A percentile compares a stretch with the other conserved stretches of the same genome.
Evolutionary conservation across 1,139 yeast genomes (phyloP).

Genomic region (Saccharomyces hybrid): DNA sequence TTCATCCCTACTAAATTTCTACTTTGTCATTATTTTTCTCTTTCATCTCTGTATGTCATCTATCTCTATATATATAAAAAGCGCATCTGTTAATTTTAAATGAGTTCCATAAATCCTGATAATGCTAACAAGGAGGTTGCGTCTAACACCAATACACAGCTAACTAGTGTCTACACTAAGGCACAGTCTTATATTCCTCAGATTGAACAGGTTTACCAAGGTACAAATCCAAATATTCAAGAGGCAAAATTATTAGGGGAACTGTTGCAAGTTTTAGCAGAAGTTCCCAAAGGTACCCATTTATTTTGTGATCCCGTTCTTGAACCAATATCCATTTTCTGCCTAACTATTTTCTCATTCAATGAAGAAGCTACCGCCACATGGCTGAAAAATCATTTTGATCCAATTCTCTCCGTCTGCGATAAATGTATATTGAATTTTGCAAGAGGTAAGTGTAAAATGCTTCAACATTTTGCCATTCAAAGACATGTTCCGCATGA

Average conservation of each 20-base stretch:
- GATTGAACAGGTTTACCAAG: constrained; percentile 27
- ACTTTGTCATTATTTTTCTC: background rate
- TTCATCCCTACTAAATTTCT: background rate
- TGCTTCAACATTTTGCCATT: constrained; percentile 46
- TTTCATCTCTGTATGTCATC: background rate
- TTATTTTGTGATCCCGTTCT: constrained; percentile 50
- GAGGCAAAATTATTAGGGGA: constrained; percentile 29
- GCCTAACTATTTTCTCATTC: constrained; percentile 54
- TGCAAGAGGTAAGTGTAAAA: constrained; percentile 44
- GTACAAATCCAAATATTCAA: constrained; percentile 19
- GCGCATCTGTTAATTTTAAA: background rate
- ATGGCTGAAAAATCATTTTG: constrained; percentile 39
- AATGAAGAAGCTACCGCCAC: constrained; percentile 40
- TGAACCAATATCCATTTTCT: constrained; percentile 44
- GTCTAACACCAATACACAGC: background rate
- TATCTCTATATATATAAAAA: background rate
- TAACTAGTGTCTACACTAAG: constrained; percentile 8
- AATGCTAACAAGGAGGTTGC: background rate
- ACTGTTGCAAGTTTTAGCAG: constrained; percentile 22
- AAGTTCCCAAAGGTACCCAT: constrained; percentile 34
- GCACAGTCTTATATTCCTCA: constrained; percentile 18
- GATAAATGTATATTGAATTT: constrained; percentile 46
- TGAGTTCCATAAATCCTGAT: background rate
- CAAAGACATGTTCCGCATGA: constrained; percentile 43
- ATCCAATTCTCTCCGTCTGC: constrained; percentile 40